Evolutionary conservation across 2,329 filamentous ascomycete species (phyloP).

Genomic region (Trichoderma atroviride): DNA sequence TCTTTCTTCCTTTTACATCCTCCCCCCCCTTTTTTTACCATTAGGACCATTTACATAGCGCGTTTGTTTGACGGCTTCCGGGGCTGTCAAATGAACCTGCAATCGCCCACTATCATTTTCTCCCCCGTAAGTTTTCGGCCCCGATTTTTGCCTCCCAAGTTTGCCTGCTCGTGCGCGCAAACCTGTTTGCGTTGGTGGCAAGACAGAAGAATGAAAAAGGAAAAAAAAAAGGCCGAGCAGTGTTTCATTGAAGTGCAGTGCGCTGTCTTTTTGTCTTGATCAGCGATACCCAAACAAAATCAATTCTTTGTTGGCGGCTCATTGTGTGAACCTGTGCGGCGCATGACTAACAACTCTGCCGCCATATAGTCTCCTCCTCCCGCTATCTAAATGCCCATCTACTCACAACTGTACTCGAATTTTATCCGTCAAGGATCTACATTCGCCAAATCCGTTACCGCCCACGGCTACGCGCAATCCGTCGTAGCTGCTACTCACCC

Average conservation of each 20-base stretch:
- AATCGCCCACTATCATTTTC: slow-evolving; percentile 62
- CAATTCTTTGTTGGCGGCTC: neutral
- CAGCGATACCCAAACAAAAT: neutral
- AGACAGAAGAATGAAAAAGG: neutral
- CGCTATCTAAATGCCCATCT: slow-evolving; percentile 87
- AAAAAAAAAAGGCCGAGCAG: neutral
- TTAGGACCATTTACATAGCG: slow-evolving; percentile 54
- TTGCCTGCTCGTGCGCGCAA: neutral
- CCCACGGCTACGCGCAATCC: slow-evolving; percentile 96
- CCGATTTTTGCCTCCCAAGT: neutral
- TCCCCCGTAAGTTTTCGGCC: slow-evolving; percentile 59
- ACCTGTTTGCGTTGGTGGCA: neutral
- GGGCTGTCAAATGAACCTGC: slow-evolving; percentile 99
- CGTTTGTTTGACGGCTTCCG: slow-evolving; percentile 84
- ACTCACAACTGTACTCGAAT: slow-evolving; percentile 69
- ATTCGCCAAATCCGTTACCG: slow-evolving; percentile 86
- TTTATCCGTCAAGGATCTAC: slow-evolving; percentile 94
- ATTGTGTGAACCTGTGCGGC: neutral
- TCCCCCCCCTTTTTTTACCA: slow-evolving; percentile 22
- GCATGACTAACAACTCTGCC: slow-evolving; percentile 29
- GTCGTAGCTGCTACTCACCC: slow-evolving; percentile 91
- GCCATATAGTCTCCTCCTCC: slow-evolving; percentile 56
- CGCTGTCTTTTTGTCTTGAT: neutral
- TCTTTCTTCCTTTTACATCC: neutral
- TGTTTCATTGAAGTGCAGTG: neutral